phyloP scores from a whole-genome alignment of 352 stramenopile genomes.

The Globisporangium emineosum region DNA sequence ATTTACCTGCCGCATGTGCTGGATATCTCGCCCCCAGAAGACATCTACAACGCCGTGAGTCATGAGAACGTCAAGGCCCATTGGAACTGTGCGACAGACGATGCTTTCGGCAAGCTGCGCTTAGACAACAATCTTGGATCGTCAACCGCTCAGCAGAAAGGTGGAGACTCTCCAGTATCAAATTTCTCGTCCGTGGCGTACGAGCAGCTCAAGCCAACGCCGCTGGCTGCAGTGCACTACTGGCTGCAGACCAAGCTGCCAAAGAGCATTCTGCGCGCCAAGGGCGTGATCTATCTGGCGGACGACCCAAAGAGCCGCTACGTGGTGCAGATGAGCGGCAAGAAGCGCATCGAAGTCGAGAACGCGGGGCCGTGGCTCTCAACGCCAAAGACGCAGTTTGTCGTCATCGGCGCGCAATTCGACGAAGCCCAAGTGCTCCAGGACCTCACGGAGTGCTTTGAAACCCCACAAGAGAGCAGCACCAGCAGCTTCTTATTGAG shows the following conservation, averaged over 20 bases:
- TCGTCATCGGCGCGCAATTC: slow-evolving; percentile 56
- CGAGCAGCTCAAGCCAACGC: slow-evolving; percentile 35
- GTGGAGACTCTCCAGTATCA: not conserved
- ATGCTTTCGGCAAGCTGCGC: slow-evolving; percentile 33
- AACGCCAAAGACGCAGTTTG: slow-evolving; percentile 66
- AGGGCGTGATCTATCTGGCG: slow-evolving; percentile 63
- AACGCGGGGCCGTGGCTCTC: slow-evolving; percentile 55
- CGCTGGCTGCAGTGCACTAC: slow-evolving; percentile 45
- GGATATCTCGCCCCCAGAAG: slow-evolving; percentile 58
- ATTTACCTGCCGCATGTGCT: slow-evolving; percentile 73
- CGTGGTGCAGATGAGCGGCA: slow-evolving; percentile 69
- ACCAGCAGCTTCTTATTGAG: not conserved
- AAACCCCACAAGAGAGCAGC: not conserved
- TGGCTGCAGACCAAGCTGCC: slow-evolving; percentile 42
- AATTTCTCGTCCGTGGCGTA: slow-evolving; percentile 47
- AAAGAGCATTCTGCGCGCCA: slow-evolving; percentile 40
- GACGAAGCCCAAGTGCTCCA: slow-evolving; percentile 26
- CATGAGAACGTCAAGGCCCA: slow-evolving; percentile 62
- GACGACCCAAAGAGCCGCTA: slow-evolving; percentile 60
- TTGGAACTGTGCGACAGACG: slow-evolving; percentile 50
- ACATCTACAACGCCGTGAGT: slow-evolving; percentile 50
- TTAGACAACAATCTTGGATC: slow-evolving; percentile 16
- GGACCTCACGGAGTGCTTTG: slow-evolving; percentile 26
- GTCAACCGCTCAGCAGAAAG: not conserved
- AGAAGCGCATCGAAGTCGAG: slow-evolving; percentile 62